phyloP scores from a whole-genome alignment of 805 yeast genomes.

The Sungouiella blattae region DNA sequence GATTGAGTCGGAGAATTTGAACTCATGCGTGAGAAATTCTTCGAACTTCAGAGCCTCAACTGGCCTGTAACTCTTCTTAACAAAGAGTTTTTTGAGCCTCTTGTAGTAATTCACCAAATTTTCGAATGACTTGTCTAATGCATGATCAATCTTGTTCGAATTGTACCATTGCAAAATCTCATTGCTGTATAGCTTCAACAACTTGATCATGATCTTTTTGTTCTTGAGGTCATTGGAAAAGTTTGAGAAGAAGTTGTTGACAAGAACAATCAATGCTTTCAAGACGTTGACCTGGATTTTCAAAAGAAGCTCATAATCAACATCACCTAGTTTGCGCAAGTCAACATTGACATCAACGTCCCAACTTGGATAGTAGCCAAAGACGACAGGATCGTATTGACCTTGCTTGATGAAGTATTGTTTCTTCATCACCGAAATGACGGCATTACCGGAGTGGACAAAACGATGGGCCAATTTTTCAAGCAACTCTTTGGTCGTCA shows the following conservation, averaged over 20 bases:
- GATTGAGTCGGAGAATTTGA: slow-evolving; percentile 37
- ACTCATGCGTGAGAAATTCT: slow-evolving; percentile 34
- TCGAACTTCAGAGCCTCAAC: slow-evolving; percentile 38
- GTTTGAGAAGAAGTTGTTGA: slow-evolving; percentile 69
- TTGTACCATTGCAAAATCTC: slow-evolving; percentile 54
- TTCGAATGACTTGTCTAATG: slow-evolving; percentile 35
- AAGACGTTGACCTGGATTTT: slow-evolving; percentile 80
- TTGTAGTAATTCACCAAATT: slow-evolving; percentile 50
- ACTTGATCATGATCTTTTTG: slow-evolving; percentile 56
- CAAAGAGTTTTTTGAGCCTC: slow-evolving; percentile 63
- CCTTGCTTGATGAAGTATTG: slow-evolving; percentile 14
- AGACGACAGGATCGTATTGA: slow-evolving; percentile 8
- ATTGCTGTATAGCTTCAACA: slow-evolving; percentile 64
- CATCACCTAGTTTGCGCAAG: slow-evolving; percentile 40
- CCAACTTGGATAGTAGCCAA: slow-evolving; percentile 58
- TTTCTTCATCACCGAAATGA: slow-evolving; percentile 40
- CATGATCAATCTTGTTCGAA: slow-evolving; percentile 35
- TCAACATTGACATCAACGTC: slow-evolving; percentile 34
- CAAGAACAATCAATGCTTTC: slow-evolving; percentile 69
- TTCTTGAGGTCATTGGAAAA: slow-evolving; percentile 66
- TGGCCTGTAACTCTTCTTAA: slow-evolving; percentile 70
- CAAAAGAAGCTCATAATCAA: slow-evolving; percentile 65
- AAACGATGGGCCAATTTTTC: slow-evolving; percentile 40
- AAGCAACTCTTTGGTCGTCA: slow-evolving; percentile 36
- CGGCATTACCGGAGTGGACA: slow-evolving; percentile 43